Conservation (phyloP, 2,329 filamentous ascomycete genomes). For the Epichloe gansuensis region DNA sequence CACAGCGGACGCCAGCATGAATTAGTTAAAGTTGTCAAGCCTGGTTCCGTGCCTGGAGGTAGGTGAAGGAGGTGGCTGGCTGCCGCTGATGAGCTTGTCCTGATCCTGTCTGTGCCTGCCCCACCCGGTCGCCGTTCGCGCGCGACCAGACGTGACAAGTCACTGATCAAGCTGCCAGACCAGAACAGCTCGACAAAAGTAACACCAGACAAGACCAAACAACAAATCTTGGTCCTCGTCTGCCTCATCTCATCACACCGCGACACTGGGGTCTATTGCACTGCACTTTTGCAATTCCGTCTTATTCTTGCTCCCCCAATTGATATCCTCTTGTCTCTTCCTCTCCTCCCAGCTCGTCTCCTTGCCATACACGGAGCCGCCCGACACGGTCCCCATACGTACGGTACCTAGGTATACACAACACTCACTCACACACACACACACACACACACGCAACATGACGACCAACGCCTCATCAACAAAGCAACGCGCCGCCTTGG, state of each 20-base stretch:
- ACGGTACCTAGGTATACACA: not conserved
- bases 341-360: not conserved
- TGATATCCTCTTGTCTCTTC: not conserved
- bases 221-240: not conserved
- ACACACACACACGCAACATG: not conserved
- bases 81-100: not conserved
- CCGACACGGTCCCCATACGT: not conserved
- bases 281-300: not conserved
- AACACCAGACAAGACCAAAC: not conserved
- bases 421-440: not conserved
- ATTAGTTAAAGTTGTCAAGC: no score
- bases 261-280: not conserved
- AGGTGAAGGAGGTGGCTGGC: not conserved
- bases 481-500: constrained; percentile 39
- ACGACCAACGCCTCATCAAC: constrained; percentile 18
- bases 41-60: not conserved
- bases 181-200: not conserved
- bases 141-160: constrained; percentile 1
- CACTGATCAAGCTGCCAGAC: not conserved
- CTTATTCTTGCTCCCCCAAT: not conserved
- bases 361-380: not conserved
- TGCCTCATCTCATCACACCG: not conserved
- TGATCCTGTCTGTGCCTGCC: not conserved
- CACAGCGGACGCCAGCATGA: no score
- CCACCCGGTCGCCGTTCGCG: not conserved